Evolutionary conservation across 2,329 filamentous ascomycete genomes (phyloP).

Genomic region (Pseudogymnoascus sp.): DNA sequence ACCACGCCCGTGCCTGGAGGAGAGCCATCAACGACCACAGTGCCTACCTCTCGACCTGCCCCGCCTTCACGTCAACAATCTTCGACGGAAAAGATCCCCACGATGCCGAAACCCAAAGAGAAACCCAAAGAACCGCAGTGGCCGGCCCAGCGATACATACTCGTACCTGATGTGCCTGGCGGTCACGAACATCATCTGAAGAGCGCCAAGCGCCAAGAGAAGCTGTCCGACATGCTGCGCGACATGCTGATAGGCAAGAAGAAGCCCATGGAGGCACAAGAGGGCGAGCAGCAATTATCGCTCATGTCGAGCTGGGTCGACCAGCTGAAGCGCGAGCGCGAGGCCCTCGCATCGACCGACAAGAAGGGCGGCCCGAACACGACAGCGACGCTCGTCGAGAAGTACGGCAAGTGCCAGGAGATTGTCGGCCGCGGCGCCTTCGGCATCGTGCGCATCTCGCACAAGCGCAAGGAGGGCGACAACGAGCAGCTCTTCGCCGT

Average conservation of each 20-base stretch:
- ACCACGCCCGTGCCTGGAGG: conserved; percentile 22
- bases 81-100: conserved; percentile 14
- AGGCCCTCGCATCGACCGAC: conserved; percentile 60
- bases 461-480: conserved; percentile 78
- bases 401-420: conserved; percentile 98
- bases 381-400: conserved; percentile 77
- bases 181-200: conserved; percentile 83
- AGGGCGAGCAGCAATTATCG: conserved; percentile 72
- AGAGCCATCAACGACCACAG: background rate
- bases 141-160: conserved; percentile 39
- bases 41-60: conserved; percentile 19
- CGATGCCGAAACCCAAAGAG: conserved; percentile 21
- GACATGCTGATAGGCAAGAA: conserved; percentile 74
- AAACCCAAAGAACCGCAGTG: conserved; percentile 19
- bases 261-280: conserved; percentile 48
- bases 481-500: conserved; percentile 92
- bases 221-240: conserved; percentile 85
- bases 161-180: conserved; percentile 47
- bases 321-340: conserved; percentile 80
- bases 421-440: conserved; percentile 94
- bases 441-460: conserved; percentile 92
- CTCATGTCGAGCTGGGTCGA: conserved; percentile 96
- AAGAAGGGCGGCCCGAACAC: conserved; percentile 69
- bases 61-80: conserved; percentile 25
- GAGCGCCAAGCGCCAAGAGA: conserved; percentile 86